Conservation (phyloP, 192 early-diverging fungal genomes). For the Backusella psychrophila region DNA sequence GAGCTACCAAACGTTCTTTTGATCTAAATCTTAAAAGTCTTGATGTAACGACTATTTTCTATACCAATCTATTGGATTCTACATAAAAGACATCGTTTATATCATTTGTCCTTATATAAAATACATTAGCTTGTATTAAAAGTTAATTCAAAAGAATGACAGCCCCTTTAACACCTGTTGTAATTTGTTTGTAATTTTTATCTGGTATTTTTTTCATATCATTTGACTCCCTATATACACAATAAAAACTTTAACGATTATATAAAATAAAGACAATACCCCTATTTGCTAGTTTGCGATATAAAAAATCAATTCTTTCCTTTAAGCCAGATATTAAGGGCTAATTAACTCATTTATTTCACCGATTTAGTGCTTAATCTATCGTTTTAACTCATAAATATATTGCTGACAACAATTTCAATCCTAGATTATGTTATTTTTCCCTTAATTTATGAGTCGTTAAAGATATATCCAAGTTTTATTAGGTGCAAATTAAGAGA, state of each 20-base stretch:
- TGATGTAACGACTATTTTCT: too few relatives aligned
- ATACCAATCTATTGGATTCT: too few relatives aligned
- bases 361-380: neutral
- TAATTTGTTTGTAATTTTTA: too few relatives aligned
- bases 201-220: too few relatives aligned
- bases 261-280: neutral
- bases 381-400: neutral
- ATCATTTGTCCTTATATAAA: too few relatives aligned
- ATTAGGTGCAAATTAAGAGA: neutral
- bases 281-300: neutral
- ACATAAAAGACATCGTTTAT: too few relatives aligned
- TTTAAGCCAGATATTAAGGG: neutral
- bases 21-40: too few relatives aligned
- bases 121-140: too few relatives aligned
- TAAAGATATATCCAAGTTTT: neutral
- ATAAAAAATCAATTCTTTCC: neutral
- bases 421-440: neutral
- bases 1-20: too few relatives aligned
- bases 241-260: neutral
- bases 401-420: neutral
- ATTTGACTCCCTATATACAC: too few relatives aligned
- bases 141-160: too few relatives aligned
- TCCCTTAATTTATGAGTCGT: neutral
- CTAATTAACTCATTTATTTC: neutral
- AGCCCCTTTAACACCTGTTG: too few relatives aligned